Evolutionary conservation across 2,329 filamentous ascomycete species (phyloP), one percentile per base, ranked within the genome.

Genomic region (Xylariaceae sp.): DNA sequence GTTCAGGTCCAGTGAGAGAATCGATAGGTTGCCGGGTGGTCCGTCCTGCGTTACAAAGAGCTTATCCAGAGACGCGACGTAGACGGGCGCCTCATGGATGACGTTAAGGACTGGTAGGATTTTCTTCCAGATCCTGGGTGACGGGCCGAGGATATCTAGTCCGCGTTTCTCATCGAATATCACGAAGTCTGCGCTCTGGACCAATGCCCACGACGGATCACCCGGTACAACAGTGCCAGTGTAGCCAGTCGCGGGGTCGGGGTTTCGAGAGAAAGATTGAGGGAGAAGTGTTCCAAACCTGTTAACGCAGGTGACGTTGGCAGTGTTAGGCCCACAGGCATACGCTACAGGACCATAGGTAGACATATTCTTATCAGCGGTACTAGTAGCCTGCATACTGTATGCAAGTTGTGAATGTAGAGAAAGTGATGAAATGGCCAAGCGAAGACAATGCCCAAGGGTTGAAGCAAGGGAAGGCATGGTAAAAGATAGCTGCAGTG

Each of bases 51-150:
- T 21, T 32, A 45, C 42, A 21, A 45, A 45, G 19, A 45, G 20
- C 37, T 45, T 45, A 22, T 45, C 40, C 8, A 45, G 27, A 20
- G 27, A 27, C 5, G 37, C 36, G 6, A 45, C 42, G 14, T 23
- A 45, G 5, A 45, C 42, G 8, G 42, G 42, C 10, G 42, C 42
- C 37, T 45, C 37, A 17, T 45, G 42, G 19, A 45, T 45, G 19
- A 45, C 37, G 21, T 45, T 45, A 22, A 45, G 42, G 8, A 45
- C 42, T 4, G 42, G 29, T 20, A 45, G 35, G 16, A 45, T 19
- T 21, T 22, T 19, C 19, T 37, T 36, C 27, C 20, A 32, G 12
- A 45, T 45, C 37, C 36, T 36, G 20, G 42, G 42, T 16, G 25
- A 21, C 7, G 20, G 22, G 19, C 42, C 37, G 12, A 45, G 42